A percentile compares a stretch with the other conserved stretches of the same genome.
Conservation (phyloP, 352 stramenopile species). For the Phytophthora europaea region DNA sequence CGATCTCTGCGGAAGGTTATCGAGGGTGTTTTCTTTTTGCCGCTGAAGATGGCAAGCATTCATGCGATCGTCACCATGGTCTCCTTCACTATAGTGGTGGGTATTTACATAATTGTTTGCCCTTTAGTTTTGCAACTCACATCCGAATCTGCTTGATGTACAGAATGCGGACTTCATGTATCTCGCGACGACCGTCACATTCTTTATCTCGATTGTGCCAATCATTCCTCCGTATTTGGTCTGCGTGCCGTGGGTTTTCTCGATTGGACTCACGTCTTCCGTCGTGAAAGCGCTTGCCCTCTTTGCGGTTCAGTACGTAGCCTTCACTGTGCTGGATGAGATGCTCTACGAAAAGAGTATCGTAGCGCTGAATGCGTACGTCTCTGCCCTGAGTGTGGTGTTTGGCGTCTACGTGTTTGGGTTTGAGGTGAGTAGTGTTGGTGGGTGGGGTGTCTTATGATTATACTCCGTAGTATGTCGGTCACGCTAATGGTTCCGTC, state of each 20-base stretch:
- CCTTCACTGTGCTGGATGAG: constrained; percentile 86
- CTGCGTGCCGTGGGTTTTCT: constrained; percentile 85
- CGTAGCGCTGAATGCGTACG: constrained; percentile 86
- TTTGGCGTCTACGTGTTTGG: constrained; percentile 91
- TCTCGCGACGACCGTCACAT: constrained; percentile 85
- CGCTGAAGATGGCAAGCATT: constrained; percentile 90
- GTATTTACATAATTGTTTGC: constrained; percentile 20
- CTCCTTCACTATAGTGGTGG: constrained; percentile 88
- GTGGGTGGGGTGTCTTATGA: not conserved
- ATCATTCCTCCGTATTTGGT: constrained; percentile 90
- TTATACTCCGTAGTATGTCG: not conserved
- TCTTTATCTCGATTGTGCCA: constrained; percentile 91
- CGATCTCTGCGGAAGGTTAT: constrained; percentile 82
- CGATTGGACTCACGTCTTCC: constrained; percentile 81
- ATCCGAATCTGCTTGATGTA: not conserved
- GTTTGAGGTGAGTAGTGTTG: constrained; percentile 65
- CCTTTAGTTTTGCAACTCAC: not conserved
- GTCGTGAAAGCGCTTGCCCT: constrained; percentile 85
- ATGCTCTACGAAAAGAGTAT: constrained; percentile 93
- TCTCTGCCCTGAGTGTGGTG: constrained; percentile 87
- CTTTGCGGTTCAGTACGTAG: constrained; percentile 87
- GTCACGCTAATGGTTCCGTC: not conserved
- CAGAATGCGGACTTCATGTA: constrained; percentile 91
- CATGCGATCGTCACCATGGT: constrained; percentile 90
- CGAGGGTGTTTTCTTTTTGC: constrained; percentile 89